A percentile compares a stretch with the other conserved stretches of the same genome.
Conservation (phyloP, 176 grass and related monocot genomes). For the Bothriochloa decipiens region DNA sequence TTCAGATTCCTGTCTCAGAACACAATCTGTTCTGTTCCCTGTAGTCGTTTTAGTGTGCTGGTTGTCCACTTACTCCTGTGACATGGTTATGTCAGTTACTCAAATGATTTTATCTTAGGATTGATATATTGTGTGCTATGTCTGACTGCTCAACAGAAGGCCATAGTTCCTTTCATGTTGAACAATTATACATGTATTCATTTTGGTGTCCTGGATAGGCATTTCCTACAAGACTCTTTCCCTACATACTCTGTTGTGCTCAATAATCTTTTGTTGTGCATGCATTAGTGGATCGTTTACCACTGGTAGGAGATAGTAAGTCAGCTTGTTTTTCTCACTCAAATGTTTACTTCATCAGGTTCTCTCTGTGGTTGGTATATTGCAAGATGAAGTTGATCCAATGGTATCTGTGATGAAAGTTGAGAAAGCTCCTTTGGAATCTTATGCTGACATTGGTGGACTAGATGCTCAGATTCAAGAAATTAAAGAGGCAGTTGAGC, state of each 20-base stretch:
- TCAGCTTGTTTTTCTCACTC: background rate
- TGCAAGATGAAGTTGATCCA: conserved; percentile 92
- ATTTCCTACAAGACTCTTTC: background rate
- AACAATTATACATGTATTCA: background rate
- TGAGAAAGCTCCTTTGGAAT: conserved; percentile 86
- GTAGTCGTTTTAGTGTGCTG: background rate
- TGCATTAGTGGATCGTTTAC: background rate
- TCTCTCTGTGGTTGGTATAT: conserved; percentile 81
- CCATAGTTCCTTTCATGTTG: background rate
- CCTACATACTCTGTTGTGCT: background rate
- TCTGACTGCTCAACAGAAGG: background rate
- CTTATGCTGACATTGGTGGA: conserved; percentile 89
- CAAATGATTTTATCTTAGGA: background rate
- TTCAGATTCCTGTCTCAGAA: background rate
- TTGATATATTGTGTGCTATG: background rate
- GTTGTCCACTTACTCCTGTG: background rate
- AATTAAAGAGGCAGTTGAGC: conserved; percentile 92
- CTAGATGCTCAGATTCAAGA: conserved; percentile 94
- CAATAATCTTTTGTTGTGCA: background rate
- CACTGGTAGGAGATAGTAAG: background rate
- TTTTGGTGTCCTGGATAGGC: background rate
- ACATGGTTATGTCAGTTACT: background rate
- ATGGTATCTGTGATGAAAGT: conserved; percentile 98
- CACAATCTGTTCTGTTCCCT: background rate
- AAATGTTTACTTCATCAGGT: conserved; percentile 49